Conservation (phyloP, 148 eudicot genomes). For the Gaultheria prostrata region DNA sequence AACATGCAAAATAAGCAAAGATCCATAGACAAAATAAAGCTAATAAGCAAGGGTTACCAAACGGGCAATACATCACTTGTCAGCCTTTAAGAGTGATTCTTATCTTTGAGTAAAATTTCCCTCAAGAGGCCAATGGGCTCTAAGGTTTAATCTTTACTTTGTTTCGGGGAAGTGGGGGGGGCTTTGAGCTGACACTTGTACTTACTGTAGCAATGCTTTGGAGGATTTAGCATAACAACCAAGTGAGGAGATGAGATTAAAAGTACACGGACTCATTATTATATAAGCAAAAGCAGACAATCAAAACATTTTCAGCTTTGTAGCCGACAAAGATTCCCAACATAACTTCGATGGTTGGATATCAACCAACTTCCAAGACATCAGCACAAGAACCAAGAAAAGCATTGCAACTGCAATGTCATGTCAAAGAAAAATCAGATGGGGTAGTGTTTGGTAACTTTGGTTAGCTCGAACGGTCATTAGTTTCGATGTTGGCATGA, state of each 20-base stretch:
- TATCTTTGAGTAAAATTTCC: not conserved
- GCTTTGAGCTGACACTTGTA: not conserved
- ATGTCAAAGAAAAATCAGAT: not conserved
- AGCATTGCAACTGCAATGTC: not conserved
- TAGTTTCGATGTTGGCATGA: not conserved
- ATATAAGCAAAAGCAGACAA: not conserved
- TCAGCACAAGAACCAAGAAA: conserved; percentile 1
- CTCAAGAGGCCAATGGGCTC: not conserved
- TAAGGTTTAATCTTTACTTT: not conserved
- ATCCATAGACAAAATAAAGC: not conserved
- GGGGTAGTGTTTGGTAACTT: not conserved
- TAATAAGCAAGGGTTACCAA: not conserved
- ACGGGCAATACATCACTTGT: not conserved
- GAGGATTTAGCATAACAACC: not conserved
- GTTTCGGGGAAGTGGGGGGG: not conserved
- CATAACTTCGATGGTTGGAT: not conserved
- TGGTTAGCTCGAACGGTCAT: not conserved
- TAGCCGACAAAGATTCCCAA: not conserved
- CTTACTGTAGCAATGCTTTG: not conserved
- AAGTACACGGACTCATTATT: not conserved
- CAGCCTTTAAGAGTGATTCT: not conserved
- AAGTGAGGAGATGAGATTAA: not conserved
- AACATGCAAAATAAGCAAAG: conserved; percentile 3
- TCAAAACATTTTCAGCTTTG: not conserved
- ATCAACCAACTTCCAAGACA: not conserved